Conservation (phyloP, 352 stramenopile species). For the Phytophthora citricola region DNA sequence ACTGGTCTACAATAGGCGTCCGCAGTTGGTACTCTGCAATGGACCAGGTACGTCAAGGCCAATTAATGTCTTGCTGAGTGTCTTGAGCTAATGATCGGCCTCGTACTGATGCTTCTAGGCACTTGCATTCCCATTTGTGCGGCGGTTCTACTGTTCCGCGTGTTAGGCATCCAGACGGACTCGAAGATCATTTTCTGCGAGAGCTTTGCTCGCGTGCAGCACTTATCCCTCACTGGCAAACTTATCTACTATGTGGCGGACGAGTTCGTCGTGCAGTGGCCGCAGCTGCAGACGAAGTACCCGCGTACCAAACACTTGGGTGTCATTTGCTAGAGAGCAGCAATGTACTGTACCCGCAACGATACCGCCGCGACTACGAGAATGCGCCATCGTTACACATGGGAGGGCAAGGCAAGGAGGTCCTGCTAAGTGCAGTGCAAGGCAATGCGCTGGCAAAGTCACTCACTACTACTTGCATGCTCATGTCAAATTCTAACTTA, state of each 20-base stretch:
- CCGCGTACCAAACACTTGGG: conserved; percentile 87
- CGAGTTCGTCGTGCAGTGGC: conserved; percentile 96
- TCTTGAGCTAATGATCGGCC: conserved; percentile 1
- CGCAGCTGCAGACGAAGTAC: conserved; percentile 87
- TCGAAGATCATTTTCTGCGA: conserved; percentile 94
- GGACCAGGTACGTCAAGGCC: conserved; percentile 58
- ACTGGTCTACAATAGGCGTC: conserved; percentile 75
- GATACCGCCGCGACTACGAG: conserved; percentile 7
- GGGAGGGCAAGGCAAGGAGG: not conserved
- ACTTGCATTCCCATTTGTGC: conserved; percentile 94
- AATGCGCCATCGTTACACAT: conserved; percentile 21
- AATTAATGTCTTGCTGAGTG: not conserved
- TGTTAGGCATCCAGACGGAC: conserved; percentile 71
- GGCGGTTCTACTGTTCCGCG: conserved; percentile 82
- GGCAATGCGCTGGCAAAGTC: conserved; percentile 1
- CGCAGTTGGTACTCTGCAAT: conserved; percentile 94
- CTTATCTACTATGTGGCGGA: conserved; percentile 94
- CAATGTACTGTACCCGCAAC: not conserved
- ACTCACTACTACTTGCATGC: not conserved
- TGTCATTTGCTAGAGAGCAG: conserved; percentile 78
- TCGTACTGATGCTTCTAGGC: conserved; percentile 42
- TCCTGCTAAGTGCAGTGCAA: not conserved
- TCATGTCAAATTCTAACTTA: not conserved
- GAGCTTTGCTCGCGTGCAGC: conserved; percentile 93
- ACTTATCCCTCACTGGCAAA: conserved; percentile 93